Evolutionary conservation across 1,284 basidiomycete genomes (phyloP).

Genomic region (Peniophora sp.): DNA sequence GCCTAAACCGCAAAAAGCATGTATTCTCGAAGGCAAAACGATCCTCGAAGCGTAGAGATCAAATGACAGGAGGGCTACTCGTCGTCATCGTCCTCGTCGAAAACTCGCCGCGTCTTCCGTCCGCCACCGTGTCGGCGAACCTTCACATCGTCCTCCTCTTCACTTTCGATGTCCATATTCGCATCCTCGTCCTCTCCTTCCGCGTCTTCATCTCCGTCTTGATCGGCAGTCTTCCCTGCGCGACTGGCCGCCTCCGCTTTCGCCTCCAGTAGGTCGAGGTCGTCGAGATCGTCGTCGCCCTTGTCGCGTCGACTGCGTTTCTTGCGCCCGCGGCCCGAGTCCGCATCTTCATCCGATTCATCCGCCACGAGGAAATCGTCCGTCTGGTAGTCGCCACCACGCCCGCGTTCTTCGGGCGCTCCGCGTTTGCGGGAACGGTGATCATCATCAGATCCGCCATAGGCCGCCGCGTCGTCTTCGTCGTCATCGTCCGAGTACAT

Average conservation of each 20-base stretch:
- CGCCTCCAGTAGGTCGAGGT: slow-evolving; percentile 51
- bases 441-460: slow-evolving; percentile 45
- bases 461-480: slow-evolving; percentile 33
- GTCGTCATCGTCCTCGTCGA: slow-evolving; percentile 58
- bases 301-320: slow-evolving; percentile 32
- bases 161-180: slow-evolving; percentile 70
- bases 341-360: slow-evolving; percentile 55
- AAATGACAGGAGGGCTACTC: too few relatives aligned
- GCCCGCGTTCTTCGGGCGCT: slow-evolving; percentile 28
- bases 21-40: too few relatives aligned
- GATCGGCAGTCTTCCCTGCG: slow-evolving; percentile 20
- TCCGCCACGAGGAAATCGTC: slow-evolving; percentile 80
- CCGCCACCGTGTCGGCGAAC: slow-evolving; percentile 43
- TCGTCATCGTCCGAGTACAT: slow-evolving; percentile 38
- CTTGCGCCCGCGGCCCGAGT: slow-evolving; percentile 24
- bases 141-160: slow-evolving; percentile 62
- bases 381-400: slow-evolving; percentile 62
- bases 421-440: slow-evolving; percentile 14
- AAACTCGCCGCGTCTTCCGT: slow-evolving; percentile 42
- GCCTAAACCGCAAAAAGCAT: too few relatives aligned
- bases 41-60: too few relatives aligned
- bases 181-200: slow-evolving; percentile 29
- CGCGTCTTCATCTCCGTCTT: slow-evolving; percentile 18
- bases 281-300: slow-evolving; percentile 54
- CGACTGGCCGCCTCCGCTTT: slow-evolving; percentile 28